These are phyloP conservation scores for Erythrobasidium yunnanense DNA, from an alignment of 768 basidiomycete species.

Conservation along the genomic window DNA sequence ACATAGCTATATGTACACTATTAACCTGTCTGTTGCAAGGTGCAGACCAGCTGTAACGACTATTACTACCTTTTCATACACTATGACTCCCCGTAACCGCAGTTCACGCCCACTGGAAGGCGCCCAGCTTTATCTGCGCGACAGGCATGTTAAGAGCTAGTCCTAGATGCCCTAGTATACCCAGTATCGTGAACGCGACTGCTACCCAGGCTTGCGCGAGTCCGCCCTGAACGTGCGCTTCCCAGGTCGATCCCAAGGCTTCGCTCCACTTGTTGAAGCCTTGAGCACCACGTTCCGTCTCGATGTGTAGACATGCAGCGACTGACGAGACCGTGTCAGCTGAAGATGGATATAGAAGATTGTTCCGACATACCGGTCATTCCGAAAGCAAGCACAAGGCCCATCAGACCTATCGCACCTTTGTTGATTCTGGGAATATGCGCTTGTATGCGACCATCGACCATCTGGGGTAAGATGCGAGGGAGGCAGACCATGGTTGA, in stretches of 20 bases:
- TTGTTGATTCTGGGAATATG: not conserved
- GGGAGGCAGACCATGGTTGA: not conserved
- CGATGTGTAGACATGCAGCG: not conserved
- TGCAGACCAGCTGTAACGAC: too few species aligned
- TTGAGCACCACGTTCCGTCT: not conserved
- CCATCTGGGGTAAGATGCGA: not conserved
- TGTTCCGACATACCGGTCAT: not conserved
- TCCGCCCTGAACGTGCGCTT: not conserved
- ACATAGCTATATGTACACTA: too few species aligned
- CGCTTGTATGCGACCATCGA: not conserved
- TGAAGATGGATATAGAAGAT: too few species aligned
- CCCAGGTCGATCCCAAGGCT: not conserved
- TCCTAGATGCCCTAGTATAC: not conserved
- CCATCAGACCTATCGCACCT: not conserved
- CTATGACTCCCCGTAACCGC: not conserved
- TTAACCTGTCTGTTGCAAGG: too few species aligned
- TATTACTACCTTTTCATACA: not conserved
- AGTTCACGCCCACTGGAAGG: not conserved
- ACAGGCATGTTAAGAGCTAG: not conserved
- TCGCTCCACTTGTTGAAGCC: not conserved
- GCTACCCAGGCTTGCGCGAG: not conserved
- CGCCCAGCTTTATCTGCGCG: not conserved
- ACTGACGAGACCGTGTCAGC: not conserved
- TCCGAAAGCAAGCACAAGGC: not conserved
- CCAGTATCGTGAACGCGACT: not conserved